Percentiles rank a stretch among this genome's conserved stretches.
These are phyloP conservation scores for Gynandropsis gynandra DNA, from an alignment of 345 rosid genomes.

Conservation along the genomic window DNA sequence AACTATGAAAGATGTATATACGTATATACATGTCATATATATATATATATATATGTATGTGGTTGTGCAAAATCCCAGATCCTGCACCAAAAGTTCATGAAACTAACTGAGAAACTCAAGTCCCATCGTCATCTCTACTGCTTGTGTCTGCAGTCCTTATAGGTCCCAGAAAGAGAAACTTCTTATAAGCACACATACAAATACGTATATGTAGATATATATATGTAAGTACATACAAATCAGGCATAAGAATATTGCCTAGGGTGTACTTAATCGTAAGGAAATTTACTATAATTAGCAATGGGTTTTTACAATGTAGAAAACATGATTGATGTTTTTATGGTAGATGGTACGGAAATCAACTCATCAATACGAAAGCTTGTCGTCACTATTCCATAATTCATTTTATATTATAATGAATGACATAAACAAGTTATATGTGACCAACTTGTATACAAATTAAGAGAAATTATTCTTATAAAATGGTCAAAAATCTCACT, in stretches of 20 bases:
- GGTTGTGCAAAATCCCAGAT: slow-evolving; percentile 12
- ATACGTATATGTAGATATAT: slow-evolving; percentile 6
- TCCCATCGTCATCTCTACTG: slow-evolving; percentile 13
- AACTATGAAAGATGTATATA: slow-evolving; percentile 3
- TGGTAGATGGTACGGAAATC: too few species aligned
- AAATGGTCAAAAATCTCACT: slow-evolving; percentile 32
- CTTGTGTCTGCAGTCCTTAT: slow-evolving; percentile 9
- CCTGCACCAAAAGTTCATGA: slow-evolving; percentile 6
- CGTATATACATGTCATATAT: neutral
- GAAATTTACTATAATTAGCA: too few species aligned
- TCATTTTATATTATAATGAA: too few species aligned
- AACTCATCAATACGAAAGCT: too few species aligned
- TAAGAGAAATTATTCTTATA: slow-evolving; percentile 3
- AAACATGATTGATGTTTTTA: too few species aligned
- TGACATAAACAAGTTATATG: neutral
- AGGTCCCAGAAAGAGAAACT: neutral
- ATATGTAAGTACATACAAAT: too few species aligned
- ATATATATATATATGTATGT: slow-evolving; percentile 1
- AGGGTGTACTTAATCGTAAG: neutral
- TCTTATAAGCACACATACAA: neutral
- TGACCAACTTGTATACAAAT: slow-evolving; percentile 25
- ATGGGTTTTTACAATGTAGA: too few species aligned
- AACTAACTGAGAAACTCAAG: slow-evolving; percentile 14
- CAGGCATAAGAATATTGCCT: too few species aligned
- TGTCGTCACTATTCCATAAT: too few species aligned